Evolutionary conservation across 2,329 filamentous ascomycete species (phyloP).

Genomic region (Diplodia sapinea): DNA sequence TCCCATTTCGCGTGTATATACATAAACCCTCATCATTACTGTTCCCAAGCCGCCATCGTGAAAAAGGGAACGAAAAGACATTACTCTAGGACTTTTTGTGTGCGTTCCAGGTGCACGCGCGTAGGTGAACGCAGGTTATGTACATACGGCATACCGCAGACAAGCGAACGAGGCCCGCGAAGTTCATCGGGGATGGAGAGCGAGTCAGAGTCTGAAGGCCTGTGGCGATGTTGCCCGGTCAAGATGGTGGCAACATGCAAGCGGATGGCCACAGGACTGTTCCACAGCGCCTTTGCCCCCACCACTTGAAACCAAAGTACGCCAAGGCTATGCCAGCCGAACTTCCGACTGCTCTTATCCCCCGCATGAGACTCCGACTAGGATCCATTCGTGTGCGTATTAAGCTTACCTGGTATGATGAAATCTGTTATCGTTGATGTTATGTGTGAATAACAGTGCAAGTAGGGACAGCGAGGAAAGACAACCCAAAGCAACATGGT

Average conservation of each 20-base stretch:
- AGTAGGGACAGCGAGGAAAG: slow-evolving; percentile 8
- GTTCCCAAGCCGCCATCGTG: background rate
- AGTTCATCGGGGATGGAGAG: background rate
- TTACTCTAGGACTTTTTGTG: background rate
- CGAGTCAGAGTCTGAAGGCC: background rate
- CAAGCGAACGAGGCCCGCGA: background rate
- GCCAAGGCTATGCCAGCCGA: background rate
- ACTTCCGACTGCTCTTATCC: background rate
- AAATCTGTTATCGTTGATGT: background rate
- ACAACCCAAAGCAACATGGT: background rate
- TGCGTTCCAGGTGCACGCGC: background rate
- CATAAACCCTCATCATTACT: background rate
- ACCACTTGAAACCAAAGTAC: slow-evolving; percentile 16
- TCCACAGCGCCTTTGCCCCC: slow-evolving; percentile 5
- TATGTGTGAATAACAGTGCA: background rate
- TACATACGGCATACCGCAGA: no score
- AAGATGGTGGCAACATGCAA: background rate
- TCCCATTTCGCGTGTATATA: background rate
- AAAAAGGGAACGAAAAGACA: background rate
- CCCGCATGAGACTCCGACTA: background rate
- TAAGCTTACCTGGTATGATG: slow-evolving; percentile 12
- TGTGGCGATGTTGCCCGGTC: background rate
- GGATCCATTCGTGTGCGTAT: slow-evolving; percentile 7
- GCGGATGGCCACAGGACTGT: background rate
- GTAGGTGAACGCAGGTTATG: background rate